These are phyloP conservation scores for Coniochaeta prunicola DNA, from an alignment of 2,329 filamentous ascomycete genomes.

Conservation along the genomic window DNA sequence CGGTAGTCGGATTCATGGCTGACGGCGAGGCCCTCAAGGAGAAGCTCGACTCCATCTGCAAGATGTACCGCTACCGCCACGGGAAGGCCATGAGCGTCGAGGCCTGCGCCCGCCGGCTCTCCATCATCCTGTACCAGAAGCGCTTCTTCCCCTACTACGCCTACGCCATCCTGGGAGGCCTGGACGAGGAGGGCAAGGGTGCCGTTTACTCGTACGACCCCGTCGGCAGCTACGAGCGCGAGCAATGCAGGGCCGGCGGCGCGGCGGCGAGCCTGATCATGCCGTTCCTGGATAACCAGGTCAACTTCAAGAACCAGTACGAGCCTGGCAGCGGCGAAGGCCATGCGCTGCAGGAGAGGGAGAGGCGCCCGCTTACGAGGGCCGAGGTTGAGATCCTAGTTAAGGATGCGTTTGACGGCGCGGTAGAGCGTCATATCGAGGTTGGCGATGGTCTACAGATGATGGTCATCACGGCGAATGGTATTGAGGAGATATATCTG, in stretches of 20 bases:
- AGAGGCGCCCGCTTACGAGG: conserved; percentile 62
- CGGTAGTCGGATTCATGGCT: conserved; percentile 91
- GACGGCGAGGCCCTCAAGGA: conserved; percentile 93
- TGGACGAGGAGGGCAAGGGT: conserved; percentile 91
- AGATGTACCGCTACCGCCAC: conserved; percentile 98
- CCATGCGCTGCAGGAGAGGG: conserved; percentile 68
- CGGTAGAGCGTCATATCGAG: conserved; percentile 97
- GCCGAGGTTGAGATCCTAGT: conserved; percentile 78
- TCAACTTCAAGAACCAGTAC: conserved; percentile 99
- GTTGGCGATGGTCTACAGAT: conserved; percentile 95
- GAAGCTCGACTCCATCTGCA: conserved; percentile 87
- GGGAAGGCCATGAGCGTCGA: conserved; percentile 93
- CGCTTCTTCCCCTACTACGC: conserved; percentile 99
- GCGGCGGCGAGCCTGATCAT: conserved; percentile 93
- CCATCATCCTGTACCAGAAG: conserved; percentile 93
- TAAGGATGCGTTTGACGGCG: conserved; percentile 95
- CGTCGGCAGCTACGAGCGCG: conserved; percentile 93
- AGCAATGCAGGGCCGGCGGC: conserved; percentile 90
- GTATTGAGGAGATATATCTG: conserved; percentile 78
- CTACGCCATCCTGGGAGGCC: conserved; percentile 83
- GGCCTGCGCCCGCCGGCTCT: conserved; percentile 89
- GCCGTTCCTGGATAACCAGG: conserved; percentile 98
- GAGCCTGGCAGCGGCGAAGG: conserved; percentile 78
- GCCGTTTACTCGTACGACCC: conserved; percentile 97
- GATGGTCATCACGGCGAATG: conserved; percentile 81